phyloP scores from a whole-genome alignment of 148 eudicot genomes.

The Fagopyrum tataricum region DNA sequence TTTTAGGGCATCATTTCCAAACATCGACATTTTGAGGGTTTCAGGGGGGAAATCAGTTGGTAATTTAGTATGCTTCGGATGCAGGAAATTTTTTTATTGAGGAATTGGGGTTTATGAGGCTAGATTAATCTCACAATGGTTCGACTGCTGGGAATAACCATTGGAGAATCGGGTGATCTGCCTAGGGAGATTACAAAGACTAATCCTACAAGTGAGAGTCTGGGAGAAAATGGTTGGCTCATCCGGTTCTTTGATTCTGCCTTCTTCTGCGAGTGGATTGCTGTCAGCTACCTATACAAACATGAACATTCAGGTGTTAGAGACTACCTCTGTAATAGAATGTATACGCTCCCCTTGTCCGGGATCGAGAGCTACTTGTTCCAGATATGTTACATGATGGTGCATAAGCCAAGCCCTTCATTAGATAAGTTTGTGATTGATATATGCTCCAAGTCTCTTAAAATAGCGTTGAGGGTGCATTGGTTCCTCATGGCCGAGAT shows the following conservation, averaged over 20 bases:
- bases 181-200: constrained; percentile 87
- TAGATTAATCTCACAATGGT: constrained; percentile 49
- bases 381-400: constrained; percentile 89
- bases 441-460: constrained; percentile 65
- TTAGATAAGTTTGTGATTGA: constrained; percentile 93
- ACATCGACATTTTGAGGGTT: neutral
- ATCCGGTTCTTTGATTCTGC: constrained; percentile 95
- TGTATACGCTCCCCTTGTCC: constrained; percentile 84
- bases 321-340: constrained; percentile 87
- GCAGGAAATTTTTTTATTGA: constrained; percentile 6
- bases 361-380: constrained; percentile 95
- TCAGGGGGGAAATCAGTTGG: neutral
- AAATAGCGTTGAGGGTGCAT: constrained; percentile 87
- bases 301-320: constrained; percentile 90
- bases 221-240: constrained; percentile 93
- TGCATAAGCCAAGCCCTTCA: constrained; percentile 94
- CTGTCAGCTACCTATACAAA: constrained; percentile 93
- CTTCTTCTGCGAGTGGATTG: constrained; percentile 98
- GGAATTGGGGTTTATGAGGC: constrained; percentile 35
- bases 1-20: constrained; percentile 1
- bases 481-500: constrained; percentile 98
- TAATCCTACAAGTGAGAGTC: constrained; percentile 56
- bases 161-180: constrained; percentile 59
- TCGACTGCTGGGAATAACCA: constrained; percentile 62
- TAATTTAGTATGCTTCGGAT: neutral